These are phyloP conservation scores for Kwoniella europaea DNA, from an alignment of 768 basidiomycete genomes.

Conservation along the genomic window DNA sequence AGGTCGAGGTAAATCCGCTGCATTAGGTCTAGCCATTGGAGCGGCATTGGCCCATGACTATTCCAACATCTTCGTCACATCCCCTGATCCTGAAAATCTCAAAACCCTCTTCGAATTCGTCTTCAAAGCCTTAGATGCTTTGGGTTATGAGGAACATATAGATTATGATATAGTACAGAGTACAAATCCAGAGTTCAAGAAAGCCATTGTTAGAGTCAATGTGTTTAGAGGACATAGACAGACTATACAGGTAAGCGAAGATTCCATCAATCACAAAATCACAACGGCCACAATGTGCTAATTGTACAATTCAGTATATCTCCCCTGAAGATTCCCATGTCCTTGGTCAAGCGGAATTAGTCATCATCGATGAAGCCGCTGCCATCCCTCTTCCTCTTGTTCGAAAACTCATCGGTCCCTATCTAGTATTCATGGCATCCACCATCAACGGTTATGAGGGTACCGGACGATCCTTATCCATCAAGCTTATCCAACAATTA, in stretches of 20 bases:
- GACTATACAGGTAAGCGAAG: constrained; percentile 79
- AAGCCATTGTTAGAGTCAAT: constrained; percentile 93
- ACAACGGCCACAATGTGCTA: background rate
- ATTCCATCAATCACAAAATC: too few relatives aligned
- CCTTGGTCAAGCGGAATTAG: constrained; percentile 93
- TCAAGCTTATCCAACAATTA: constrained; percentile 96
- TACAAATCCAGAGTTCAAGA: constrained; percentile 91
- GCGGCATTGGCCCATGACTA: constrained; percentile 92
- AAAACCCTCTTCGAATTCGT: constrained; percentile 98
- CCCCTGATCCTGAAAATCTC: constrained; percentile 95
- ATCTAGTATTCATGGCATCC: constrained; percentile 98
- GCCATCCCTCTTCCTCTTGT: constrained; percentile 97
- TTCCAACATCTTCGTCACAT: constrained; percentile 96
- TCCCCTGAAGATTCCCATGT: constrained; percentile 98
- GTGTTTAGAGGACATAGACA: constrained; percentile 91
- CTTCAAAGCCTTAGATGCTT: constrained; percentile 91
- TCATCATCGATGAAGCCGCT: constrained; percentile 97
- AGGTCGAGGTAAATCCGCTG: constrained; percentile 95
- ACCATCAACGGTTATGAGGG: constrained; percentile 99
- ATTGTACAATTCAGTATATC: constrained; percentile 73
- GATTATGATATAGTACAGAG: constrained; percentile 98
- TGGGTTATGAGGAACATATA: constrained; percentile 96
- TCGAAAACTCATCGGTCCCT: constrained; percentile 86
- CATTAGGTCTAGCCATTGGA: constrained; percentile 91
- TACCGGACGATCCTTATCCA: constrained; percentile 95